Base-by-base conservation (phyloP, 495 filamentous ascomycete genomes). In the Oidiodendron maius region DNA sequence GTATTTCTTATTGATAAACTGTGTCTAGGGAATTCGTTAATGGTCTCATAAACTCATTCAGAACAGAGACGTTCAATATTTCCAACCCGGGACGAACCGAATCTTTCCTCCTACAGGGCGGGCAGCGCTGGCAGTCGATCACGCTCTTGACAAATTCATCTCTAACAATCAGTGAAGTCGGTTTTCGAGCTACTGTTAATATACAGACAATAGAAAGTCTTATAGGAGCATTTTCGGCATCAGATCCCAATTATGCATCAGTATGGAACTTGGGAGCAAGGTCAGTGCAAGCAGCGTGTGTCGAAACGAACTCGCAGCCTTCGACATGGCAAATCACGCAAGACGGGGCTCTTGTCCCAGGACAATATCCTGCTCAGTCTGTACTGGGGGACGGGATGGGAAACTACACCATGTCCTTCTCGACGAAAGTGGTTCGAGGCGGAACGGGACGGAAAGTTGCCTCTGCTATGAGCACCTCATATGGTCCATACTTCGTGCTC, bases 381-480 rank as follows among this genome's bases (percentile, higher is more conserved):
- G 42, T 34, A 4, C 15, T 6, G 22, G 42, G 42, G 15, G 10
- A 18, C n/a, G 11, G 9, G 3, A 30, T 5, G 5, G 18, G 10
- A 12, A 34, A 50, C 26, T 50, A 50, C 46, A 42, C 25, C 22
- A 28, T 50, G 37, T 23, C 22, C 6, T 50, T 50, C 25, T 2
- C 17, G 4, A 40, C 25, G 2, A 50, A 42, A 21, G 42, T 50
- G 13, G 25, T 18, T 2, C 13, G 24, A 32, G 46, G 37, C 8
- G 46, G 46, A 17, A 34, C 39, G 15, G 46, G 46, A 20, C 42
- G 46, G 46, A n/a, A 3, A 32, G 38, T 50, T 15, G n/a, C n/a
- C n/a, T 30, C 39, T 21, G 23, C 15, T n/a, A 12, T 8, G 4
- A 16, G 12, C 6, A 20, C 38, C 10, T 23, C 46, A 15, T 34